Conservation (phyloP, 441 rosid species). For the Bruguiera hainesii region DNA sequence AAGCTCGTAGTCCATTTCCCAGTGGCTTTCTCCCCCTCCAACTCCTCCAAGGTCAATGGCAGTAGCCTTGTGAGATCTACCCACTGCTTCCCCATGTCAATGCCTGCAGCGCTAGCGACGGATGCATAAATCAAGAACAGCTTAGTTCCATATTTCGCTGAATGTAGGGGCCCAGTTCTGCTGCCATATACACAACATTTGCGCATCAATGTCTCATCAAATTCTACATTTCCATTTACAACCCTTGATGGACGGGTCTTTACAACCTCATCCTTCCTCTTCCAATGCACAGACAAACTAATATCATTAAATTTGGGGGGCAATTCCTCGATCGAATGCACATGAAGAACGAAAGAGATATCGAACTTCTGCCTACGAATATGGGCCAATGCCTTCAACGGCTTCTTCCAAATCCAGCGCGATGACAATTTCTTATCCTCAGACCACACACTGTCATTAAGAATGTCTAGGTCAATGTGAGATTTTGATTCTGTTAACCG, state of each 20-base stretch:
- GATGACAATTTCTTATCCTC: constrained; percentile 47
- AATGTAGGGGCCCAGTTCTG: constrained; percentile 49
- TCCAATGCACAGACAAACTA: constrained; percentile 60
- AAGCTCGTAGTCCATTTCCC: constrained; percentile 78
- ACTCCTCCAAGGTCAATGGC: constrained; percentile 57
- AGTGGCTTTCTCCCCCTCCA: constrained; percentile 48
- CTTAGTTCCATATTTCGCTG: constrained; percentile 59
- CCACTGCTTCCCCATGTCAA: constrained; percentile 65
- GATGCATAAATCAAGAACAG: constrained; percentile 54
- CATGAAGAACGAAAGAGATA: constrained; percentile 68
- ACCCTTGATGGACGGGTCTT: constrained; percentile 49
- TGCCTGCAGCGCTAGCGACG: constrained; percentile 41
- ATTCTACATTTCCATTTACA: constrained; percentile 51
- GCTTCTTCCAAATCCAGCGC: constrained; percentile 78
- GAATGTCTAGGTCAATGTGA: constrained; percentile 22
- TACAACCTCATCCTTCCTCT: constrained; percentile 62
- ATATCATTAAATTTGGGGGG: constrained; percentile 43
- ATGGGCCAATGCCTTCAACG: constrained; percentile 65
- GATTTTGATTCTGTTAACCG: constrained; percentile 24
- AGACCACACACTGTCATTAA: constrained; percentile 18
- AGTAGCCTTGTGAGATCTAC: constrained; percentile 75
- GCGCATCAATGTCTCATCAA: constrained; percentile 65
- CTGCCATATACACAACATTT: constrained; percentile 56
- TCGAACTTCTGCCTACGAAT: constrained; percentile 48
- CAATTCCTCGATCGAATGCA: constrained; percentile 72